phyloP scores from a whole-genome alignment of 192 early-diverging fungal species.

The Mortierella claussenii region DNA sequence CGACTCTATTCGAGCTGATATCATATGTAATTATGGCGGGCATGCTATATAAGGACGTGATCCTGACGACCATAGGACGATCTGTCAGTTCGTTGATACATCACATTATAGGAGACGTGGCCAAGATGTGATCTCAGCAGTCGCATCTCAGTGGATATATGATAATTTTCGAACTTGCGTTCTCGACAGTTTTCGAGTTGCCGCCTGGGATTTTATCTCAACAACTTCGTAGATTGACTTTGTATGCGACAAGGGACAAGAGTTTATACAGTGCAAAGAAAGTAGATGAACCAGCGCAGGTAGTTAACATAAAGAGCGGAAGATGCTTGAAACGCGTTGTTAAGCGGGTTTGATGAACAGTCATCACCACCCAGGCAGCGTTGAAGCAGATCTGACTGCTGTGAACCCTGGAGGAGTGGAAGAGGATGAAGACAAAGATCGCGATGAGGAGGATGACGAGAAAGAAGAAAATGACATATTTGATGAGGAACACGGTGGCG shows the following conservation, averaged over 20 bases:
- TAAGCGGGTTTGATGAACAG: slow-evolving; percentile 9
- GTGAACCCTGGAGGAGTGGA: background rate
- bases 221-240: slow-evolving; percentile 17
- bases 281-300: slow-evolving; percentile 8
- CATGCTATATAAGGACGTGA: background rate
- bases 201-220: slow-evolving; percentile 28
- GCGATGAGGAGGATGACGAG: slow-evolving; percentile 1
- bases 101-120: slow-evolving; percentile 15
- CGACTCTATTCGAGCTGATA: slow-evolving; percentile 27
- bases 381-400: background rate
- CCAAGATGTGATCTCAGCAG: slow-evolving; percentile 39
- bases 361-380: no score
- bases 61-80: slow-evolving; percentile 32
- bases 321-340: slow-evolving; percentile 25
- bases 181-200: slow-evolving; percentile 33
- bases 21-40: slow-evolving; percentile 6
- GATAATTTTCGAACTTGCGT: slow-evolving; percentile 29
- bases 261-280: slow-evolving; percentile 7
- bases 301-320: slow-evolving; percentile 32
- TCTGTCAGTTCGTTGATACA: slow-evolving; percentile 12
- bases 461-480: background rate
- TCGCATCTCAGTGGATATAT: slow-evolving; percentile 39
- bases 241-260: slow-evolving; percentile 31
- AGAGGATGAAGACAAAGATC: slow-evolving; percentile 20
- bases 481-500: background rate